Percentiles rank a stretch among this genome's conserved stretches.
Evolutionary conservation across 257 asterid species (phyloP).

Genomic region (Solanum medicagineum): DNA sequence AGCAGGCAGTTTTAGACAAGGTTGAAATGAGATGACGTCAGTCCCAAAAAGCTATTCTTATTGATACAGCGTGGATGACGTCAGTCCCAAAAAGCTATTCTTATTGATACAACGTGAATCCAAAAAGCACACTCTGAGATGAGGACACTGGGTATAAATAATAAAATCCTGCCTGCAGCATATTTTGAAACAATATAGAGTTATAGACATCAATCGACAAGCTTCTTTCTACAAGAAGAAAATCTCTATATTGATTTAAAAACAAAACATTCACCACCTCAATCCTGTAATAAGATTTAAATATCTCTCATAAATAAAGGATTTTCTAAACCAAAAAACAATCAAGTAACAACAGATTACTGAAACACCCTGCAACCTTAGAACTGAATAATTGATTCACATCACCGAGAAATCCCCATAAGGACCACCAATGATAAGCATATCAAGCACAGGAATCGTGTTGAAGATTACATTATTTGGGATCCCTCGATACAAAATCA

Average conservation of each 20-base stretch:
- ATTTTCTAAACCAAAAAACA: not conserved
- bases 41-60: not conserved
- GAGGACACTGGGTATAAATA: not conserved
- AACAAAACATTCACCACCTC: not conserved
- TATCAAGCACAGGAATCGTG: not conserved
- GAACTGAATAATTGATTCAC: not conserved
- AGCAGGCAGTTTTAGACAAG: not conserved
- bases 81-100: not conserved
- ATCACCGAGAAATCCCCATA: not conserved
- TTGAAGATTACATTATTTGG: not conserved
- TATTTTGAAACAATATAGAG: not conserved
- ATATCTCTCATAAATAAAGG: not conserved
- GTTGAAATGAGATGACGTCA: not conserved
- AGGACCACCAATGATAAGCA: not conserved
- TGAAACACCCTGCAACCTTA: not conserved
- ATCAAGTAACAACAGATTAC: not conserved
- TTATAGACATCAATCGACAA: not conserved
- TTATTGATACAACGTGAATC: not conserved
- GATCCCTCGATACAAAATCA: not conserved
- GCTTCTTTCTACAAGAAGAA: not conserved
- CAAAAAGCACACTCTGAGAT: not conserved
- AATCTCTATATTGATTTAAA: not conserved
- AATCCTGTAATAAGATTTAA: not conserved
- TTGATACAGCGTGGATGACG: not conserved
- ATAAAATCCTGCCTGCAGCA: not conserved